Evolutionary conservation across 2,329 filamentous ascomycete genomes (phyloP).

Genomic region (Hymenoscyphus fructigenus): DNA sequence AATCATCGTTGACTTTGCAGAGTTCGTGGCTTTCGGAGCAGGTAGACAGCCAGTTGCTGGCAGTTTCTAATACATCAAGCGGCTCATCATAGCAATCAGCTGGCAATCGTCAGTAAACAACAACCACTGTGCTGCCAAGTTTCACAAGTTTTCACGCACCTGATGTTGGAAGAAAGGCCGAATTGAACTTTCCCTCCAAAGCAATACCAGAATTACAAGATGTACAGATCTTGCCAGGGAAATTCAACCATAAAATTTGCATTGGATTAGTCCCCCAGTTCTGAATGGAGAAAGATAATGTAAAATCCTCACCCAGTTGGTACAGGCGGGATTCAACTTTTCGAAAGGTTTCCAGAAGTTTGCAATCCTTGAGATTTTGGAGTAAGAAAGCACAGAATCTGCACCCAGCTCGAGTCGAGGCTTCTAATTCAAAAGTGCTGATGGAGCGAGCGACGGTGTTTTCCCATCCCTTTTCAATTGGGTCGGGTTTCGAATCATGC

Average conservation of each 20-base stretch:
- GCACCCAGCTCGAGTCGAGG: conserved; percentile 13
- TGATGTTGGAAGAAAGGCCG: conserved; percentile 14
- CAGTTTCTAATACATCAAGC: conserved; percentile 3
- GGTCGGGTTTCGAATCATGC: too few relatives aligned
- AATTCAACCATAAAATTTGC: conserved; percentile 16
- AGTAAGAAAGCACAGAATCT: conserved; percentile 19
- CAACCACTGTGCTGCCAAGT: not conserved
- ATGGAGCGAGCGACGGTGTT: not conserved
- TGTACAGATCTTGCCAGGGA: conserved; percentile 15
- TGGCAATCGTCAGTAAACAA: conserved; percentile 13
- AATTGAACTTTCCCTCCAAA: not conserved
- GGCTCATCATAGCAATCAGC: conserved; percentile 18
- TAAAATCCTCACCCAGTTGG: conserved; percentile 9
- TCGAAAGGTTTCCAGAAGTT: conserved; percentile 13
- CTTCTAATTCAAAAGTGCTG: conserved; percentile 18
- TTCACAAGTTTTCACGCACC: conserved; percentile 10
- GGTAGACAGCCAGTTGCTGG: not conserved
- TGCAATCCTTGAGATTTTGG: conserved; percentile 15
- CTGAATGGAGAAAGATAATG: conserved; percentile 7
- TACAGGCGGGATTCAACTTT: conserved; percentile 18
- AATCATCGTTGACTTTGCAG: not conserved
- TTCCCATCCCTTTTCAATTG: not conserved
- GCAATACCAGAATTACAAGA: not conserved
- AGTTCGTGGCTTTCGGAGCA: not conserved
- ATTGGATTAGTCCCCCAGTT: conserved; percentile 4